phyloP scores from a whole-genome alignment of 1,139 yeast genomes.

The Kurtzmaniella quercitrusa region DNA sequence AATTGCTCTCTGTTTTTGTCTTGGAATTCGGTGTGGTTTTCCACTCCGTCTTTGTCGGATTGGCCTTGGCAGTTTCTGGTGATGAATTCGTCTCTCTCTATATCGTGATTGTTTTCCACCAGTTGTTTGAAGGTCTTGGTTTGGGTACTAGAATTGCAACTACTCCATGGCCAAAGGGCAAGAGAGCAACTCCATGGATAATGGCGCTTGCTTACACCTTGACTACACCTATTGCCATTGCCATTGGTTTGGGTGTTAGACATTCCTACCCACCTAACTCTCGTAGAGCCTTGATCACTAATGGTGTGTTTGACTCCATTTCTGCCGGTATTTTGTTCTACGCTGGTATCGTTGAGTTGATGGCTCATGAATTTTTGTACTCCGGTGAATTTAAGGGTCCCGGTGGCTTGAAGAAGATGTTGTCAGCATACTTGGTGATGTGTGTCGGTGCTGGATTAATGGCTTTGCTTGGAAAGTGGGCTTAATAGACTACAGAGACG shows the following conservation, averaged over 20 bases:
- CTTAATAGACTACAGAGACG: conserved; percentile 29
- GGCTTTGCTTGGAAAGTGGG: conserved; percentile 90
- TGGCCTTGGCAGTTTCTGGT: conserved; percentile 68
- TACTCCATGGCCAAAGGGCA: conserved; percentile 58
- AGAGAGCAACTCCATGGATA: conserved; percentile 52
- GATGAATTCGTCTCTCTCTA: conserved; percentile 72
- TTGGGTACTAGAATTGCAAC: conserved; percentile 82
- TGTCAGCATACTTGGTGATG: conserved; percentile 40
- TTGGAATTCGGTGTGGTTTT: conserved; percentile 78
- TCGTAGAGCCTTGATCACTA: conserved; percentile 60
- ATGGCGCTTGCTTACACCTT: conserved; percentile 59
- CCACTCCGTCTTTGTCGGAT: conserved; percentile 79
- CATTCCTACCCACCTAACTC: conserved; percentile 58
- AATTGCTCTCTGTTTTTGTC: conserved; percentile 48
- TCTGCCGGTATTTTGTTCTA: conserved; percentile 84
- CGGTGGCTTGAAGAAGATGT: conserved; percentile 37
- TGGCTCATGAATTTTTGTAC: conserved; percentile 85
- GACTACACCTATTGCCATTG: conserved; percentile 82
- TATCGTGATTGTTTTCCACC: conserved; percentile 83
- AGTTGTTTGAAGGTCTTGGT: conserved; percentile 90
- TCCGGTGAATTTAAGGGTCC: conserved; percentile 57
- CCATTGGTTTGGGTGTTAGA: conserved; percentile 83
- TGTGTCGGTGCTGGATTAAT: conserved; percentile 74
- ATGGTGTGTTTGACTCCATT: conserved; percentile 77
- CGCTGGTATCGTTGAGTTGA: conserved; percentile 81